phyloP scores from a whole-genome alignment of 1,284 basidiomycete genomes.

The Golubevia pallescens region DNA sequence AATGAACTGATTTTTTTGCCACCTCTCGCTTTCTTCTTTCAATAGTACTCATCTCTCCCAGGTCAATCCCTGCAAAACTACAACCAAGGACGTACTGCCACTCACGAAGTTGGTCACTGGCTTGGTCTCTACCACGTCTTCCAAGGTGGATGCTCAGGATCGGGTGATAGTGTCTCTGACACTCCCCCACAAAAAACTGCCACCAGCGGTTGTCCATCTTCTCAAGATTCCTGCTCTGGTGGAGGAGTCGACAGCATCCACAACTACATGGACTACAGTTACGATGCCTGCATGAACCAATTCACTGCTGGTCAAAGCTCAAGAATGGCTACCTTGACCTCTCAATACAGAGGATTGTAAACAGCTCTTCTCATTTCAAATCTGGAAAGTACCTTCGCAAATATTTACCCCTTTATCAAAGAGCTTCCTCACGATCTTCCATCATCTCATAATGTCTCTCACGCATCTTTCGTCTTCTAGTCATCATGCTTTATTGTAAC shows the following conservation, averaged over 20 bases:
- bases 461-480: too few relatives aligned
- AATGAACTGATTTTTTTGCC: too few relatives aligned
- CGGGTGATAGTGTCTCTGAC: conserved; percentile 69
- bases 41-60: conserved; percentile 68
- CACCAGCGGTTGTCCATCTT: conserved; percentile 25
- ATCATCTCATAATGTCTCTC: too few relatives aligned
- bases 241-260: conserved; percentile 30
- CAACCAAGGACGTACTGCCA: conserved; percentile 69
- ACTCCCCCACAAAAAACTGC: conserved; percentile 65
- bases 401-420: too few relatives aligned
- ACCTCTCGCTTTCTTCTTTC: too few relatives aligned
- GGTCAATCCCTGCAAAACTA: conserved; percentile 68
- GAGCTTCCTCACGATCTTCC: too few relatives aligned
- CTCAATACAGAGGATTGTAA: conserved; percentile 18
- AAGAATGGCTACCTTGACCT: conserved; percentile 25
- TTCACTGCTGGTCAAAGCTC: conserved; percentile 36
- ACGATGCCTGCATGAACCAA: conserved; percentile 28
- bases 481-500: too few relatives aligned
- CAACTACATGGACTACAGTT: conserved; percentile 24
- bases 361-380: too few relatives aligned
- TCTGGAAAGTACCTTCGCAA: too few relatives aligned
- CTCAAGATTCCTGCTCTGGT: conserved; percentile 26
- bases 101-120: conserved; percentile 69
- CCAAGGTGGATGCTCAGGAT: conserved; percentile 69
- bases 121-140: conserved; percentile 72